Evolutionary conservation across 345 rosid species (phyloP), one percentile per base, ranked within the genome.

Genomic region (Gossypium turneri): DNA sequence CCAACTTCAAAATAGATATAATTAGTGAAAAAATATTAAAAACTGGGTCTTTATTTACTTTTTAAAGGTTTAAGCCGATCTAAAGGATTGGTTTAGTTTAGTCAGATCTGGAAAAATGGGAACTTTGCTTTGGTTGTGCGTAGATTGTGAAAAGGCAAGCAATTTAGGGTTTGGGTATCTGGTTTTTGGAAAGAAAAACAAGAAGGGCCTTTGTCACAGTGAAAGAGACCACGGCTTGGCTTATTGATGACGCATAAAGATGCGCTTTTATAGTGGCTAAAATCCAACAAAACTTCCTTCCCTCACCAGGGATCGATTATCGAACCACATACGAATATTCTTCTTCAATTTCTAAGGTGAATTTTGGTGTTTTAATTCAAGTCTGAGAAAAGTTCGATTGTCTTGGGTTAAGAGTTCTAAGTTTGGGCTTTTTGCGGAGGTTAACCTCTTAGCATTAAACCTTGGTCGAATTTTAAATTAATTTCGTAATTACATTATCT

Each of bases 81-180:
- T 5, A 34, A 34, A 34, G 41, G 41, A 27, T 74, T 67, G 77
- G 34, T 65, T 56, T 12, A 59, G 10, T 41, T 69, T 20, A 51
- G 29, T 43, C 78, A 79, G 88, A 85, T 81, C 88, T 82, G 78
- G 71, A 74, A 77, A 50, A 77, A 45, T 20, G 70, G 55, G 74
- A 75, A 67, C 52, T 13, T 24, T 16, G 70, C 53, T 50, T 50
- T 12, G 53, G 22, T 50, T 29, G 16, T 51, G 55, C 4, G 13
- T 16, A 13, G 57, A 72, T 29, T 57, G 53, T 72, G 20, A 64
- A 55, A 53, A 63, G 20, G 12, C 3, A 60, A 63, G 12, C 74
- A 85, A 86, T 84, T 82, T 84, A 86, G 86, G 86, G 86, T 79
- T 81, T 82, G 72, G 66, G 70, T 22, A 16, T 17, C 10, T 24